Evolutionary conservation across 176 grass and related monocot species (phyloP).

Genomic region (Bonia amplexicaulis): DNA sequence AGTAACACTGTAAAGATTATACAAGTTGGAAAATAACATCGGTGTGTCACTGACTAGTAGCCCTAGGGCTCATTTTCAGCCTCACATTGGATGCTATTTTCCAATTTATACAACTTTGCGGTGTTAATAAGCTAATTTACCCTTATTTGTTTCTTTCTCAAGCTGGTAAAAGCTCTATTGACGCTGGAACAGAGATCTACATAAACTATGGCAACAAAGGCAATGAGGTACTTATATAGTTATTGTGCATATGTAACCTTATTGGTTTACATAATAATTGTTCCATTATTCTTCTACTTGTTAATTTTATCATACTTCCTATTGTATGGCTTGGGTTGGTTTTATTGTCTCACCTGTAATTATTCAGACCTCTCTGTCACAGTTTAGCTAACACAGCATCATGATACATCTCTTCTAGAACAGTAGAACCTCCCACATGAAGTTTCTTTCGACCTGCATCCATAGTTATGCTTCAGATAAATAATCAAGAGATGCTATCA

Average conservation of each 20-base stretch:
- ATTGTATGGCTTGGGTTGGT: neutral
- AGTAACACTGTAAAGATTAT: neutral
- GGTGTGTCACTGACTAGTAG: neutral
- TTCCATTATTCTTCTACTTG: neutral
- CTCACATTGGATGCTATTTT: neutral
- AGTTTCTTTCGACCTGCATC: neutral
- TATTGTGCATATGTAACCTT: neutral
- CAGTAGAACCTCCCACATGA: neutral
- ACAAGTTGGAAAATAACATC: neutral
- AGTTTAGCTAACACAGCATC: neutral
- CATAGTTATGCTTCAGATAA: neutral
- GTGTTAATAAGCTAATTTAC: neutral
- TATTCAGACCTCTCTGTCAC: neutral
- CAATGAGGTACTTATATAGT: slow-evolving; percentile 67
- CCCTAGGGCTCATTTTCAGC: neutral
- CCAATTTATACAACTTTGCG: neutral
- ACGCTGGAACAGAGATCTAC: slow-evolving; percentile 65
- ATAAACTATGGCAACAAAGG: slow-evolving; percentile 99
- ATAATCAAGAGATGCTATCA: neutral
- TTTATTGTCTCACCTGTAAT: neutral
- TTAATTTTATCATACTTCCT: neutral
- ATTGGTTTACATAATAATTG: neutral
- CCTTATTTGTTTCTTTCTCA: slow-evolving; percentile 5
- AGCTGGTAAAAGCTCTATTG: slow-evolving; percentile 58
- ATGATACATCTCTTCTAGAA: neutral